These are phyloP conservation scores for Echites panduratus DNA, from an alignment of 257 asterid species.

Conservation along the genomic window DNA sequence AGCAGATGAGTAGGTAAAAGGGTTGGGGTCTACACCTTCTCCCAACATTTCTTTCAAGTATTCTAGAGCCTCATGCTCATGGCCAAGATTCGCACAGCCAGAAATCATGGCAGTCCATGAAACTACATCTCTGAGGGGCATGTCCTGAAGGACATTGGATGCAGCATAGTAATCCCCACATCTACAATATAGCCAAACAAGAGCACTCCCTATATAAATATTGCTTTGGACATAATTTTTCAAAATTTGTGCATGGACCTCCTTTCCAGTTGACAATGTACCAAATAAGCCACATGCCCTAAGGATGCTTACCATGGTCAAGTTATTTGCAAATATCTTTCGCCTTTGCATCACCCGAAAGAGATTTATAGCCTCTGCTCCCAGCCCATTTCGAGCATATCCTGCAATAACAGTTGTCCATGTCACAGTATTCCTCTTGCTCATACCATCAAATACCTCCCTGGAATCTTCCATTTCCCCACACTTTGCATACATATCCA, in stretches of 20 bases:
- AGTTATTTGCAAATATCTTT: constrained; percentile 39
- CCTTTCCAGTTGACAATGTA: constrained; percentile 59
- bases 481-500: constrained; percentile 84
- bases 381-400: constrained; percentile 74
- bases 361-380: constrained; percentile 53
- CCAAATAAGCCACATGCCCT: constrained; percentile 66
- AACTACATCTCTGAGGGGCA: constrained; percentile 77
- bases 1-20: constrained; percentile 80
- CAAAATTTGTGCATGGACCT: constrained; percentile 70
- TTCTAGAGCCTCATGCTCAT: constrained; percentile 76
- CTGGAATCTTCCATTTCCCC: constrained; percentile 50
- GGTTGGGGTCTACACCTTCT: constrained; percentile 79
- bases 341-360: constrained; percentile 61
- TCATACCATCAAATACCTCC: constrained; percentile 60
- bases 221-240: constrained; percentile 46
- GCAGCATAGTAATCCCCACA: constrained; percentile 64
- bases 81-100: constrained; percentile 68
- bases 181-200: constrained; percentile 82
- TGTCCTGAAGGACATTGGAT: constrained; percentile 52
- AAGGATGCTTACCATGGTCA: constrained; percentile 77
- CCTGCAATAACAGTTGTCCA: constrained; percentile 85
- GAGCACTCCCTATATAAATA: constrained; percentile 61
- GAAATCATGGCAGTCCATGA: constrained; percentile 96
- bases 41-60: constrained; percentile 76
- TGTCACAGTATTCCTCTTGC: constrained; percentile 52